Base-by-base conservation (phyloP, 2,329 filamentous ascomycete species). In the Phyllosticta citrichinensis region DNA sequence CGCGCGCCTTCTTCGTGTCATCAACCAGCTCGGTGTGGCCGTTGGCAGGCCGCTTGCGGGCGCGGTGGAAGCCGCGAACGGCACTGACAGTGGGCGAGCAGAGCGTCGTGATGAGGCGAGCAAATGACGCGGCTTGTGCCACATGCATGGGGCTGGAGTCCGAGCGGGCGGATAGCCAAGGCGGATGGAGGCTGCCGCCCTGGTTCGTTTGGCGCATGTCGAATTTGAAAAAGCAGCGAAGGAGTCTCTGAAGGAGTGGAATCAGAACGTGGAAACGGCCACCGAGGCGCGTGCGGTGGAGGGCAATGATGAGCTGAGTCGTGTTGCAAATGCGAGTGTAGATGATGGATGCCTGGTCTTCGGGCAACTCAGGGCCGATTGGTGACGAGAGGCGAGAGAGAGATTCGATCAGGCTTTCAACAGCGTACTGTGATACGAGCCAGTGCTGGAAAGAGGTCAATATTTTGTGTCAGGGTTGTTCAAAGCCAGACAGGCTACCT, bases 191-290 rank as follows among this genome's bases (percentile, higher is more conserved):
- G 17, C 40, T 47, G 57, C 17, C 56, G 40, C 25, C 54, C 19
- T 47, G 59, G 5, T 67, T 58, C 35, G 69, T 66, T 52, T 65
- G 62, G 51, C 68, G 68, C 40, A 69, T 66, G 58, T 75, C 75
- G 14, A 76, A 78, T 5, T 74, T 75, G 70, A 85, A 85, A 11
- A 87, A 76, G 57, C 79, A 80, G 59, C 76, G 74, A 1, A 86
- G 70, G 1, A 87, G 76, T 12, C 72, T 72, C 65, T 84, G 80
- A 62, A 87, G 76, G 12, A 81, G 73, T 0, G 78, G 76, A 5
- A 85, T 71, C 17, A 87, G 71, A 11, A 87, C 73, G 66, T 87
- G 83, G 71, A 82, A 82, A 24, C 84, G 81, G 8, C 83, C 83
- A 40, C 81, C 80, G 10, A 87, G 73, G 52, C 82, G 81, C 17